Percentiles rank a stretch among this genome's conserved stretches.
These are phyloP conservation scores for Amoebophrya sp. DNA, from an alignment of 169 alveolate species.

Conservation along the genomic window DNA sequence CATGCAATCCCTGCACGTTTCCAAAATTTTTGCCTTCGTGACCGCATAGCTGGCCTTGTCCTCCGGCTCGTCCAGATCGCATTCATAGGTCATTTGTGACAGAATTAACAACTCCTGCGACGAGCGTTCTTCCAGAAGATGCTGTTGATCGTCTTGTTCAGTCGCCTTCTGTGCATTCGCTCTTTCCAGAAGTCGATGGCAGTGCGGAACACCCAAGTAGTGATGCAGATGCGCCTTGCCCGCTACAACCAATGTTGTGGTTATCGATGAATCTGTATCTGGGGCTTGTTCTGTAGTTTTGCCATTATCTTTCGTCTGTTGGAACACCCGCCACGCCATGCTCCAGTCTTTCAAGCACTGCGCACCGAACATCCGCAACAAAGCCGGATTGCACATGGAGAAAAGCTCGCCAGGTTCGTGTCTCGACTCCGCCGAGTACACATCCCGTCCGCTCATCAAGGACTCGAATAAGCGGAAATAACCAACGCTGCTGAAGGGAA, in stretches of 20 bases:
- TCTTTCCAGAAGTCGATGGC: not conserved
- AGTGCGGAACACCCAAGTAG: not conserved
- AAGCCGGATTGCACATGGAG: not conserved
- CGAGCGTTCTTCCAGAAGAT: not conserved
- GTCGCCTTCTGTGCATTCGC: not conserved
- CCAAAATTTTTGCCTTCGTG: no score
- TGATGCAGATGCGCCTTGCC: slow-evolving; percentile 12
- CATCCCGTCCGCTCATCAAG: not conserved
- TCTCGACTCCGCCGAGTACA: no score
- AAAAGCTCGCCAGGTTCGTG: not conserved
- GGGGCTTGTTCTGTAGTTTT: not conserved
- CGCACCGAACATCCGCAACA: not conserved
- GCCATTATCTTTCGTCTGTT: not conserved
- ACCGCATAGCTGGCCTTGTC: not conserved
- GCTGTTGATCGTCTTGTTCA: not conserved
- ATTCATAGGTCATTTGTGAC: not conserved
- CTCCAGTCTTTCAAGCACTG: not conserved
- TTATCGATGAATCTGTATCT: no score
- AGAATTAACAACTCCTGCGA: not conserved
- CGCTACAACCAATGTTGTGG: not conserved
- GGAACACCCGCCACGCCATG: not conserved
- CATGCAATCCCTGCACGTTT: no score
- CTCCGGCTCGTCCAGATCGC: not conserved
- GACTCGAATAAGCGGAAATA: not conserved
- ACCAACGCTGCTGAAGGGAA: not conserved